Evolutionary conservation across 176 grass and related monocot genomes (phyloP), one percentile per base, ranked within the genome.

Genomic region (Oryza meyeriana): DNA sequence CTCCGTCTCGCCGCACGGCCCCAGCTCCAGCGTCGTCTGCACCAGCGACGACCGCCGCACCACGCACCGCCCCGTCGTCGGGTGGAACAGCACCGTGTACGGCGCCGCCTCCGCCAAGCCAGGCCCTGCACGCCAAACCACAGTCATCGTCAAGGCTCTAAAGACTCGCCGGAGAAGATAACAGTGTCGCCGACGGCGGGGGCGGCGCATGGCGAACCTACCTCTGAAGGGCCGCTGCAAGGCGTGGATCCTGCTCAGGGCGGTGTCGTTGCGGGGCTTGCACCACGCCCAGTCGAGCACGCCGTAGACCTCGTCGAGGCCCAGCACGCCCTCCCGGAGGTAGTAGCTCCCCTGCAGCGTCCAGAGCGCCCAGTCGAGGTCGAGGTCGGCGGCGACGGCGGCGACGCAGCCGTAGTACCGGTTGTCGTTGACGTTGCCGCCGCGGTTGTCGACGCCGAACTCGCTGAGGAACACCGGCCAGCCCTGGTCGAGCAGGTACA

Each of bases 311-410:
- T 93, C 90, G 35, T 91, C 93, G 7, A 77, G 79, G 24, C 82
- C 93, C 2, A 79, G 61, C 2, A 77, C 55, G 26, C 95, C 92
- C 85, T 95, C 71, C 12, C 92, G 88, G 48, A 95, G 73, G 57
- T 95, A 98, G 83, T 98, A 98, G 68, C 70, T 95, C 36, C 95
- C 92, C 84, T 98, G 92, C 80, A 98, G 75, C 41, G 90, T 65
- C 95, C 95, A 98, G 27, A 98, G 64, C 64, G 88, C 95, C 95
- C 92, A 98, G 79, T 98, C 95, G 3, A 98, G 86, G 79, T 95
- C 95, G 27, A 86, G 72, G 48, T 93, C 92, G 26, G 92, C 92
- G 4, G 80, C 81, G 7, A 82, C 81, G 4, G 87, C 86, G 57
- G 90, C 79, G 55, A 79, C 71, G 85, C 95, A 98, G 14, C 86